Base-by-base conservation (phyloP, 257 asterid species). In the Lantana camara region DNA sequence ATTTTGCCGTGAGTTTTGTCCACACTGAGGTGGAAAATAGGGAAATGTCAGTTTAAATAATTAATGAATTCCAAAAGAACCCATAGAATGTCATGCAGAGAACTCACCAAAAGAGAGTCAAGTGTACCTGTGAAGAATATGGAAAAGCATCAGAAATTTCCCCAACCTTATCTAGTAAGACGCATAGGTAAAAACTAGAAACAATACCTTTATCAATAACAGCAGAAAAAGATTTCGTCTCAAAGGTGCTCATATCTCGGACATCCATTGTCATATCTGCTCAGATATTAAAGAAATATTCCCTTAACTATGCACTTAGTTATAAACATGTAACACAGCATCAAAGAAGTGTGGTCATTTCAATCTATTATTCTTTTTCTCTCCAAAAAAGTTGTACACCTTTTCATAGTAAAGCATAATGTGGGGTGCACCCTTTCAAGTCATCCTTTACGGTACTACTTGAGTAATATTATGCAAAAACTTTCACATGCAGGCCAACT, bases 71-170 rank as follows among this genome's bases (percentile, higher is more conserved):
- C 48, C 29, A 27, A n/a, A 68, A 22, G 30, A 42, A 13, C 59
- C 57, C 47, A 72, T 38, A 50, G 32, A 58, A 46, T 45, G 37
- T 47, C 20, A 46, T 44, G 17, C 11, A 56, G 54, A 56, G 14
- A 38, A 78, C 95, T 78, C 74, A 85, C 95, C 91, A 88, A 61
- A 63, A 88, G 87, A 67, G 96, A 80, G 78, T 88, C 95, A 80
- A 85, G 71, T 63, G 95, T 88, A 40, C 96, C 95, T 88, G 84
- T 2, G 65, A 74, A 69, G 70, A 71, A 69, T 56, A 59, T 47
- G 10, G 51, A 59, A 70, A 63, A 79, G 45, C 65, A 71, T 85
- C 74, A 88, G 80, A 71, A 68, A 77, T 42, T 21, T 63, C 41
- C 35, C 48, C 29, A 29, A 69, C 46, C 62, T 14, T 29, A 30